A percentile compares a stretch with the other conserved stretches of the same genome.
Evolutionary conservation across 768 basidiomycete species (phyloP).

Genomic region (Serendipita sp.): DNA sequence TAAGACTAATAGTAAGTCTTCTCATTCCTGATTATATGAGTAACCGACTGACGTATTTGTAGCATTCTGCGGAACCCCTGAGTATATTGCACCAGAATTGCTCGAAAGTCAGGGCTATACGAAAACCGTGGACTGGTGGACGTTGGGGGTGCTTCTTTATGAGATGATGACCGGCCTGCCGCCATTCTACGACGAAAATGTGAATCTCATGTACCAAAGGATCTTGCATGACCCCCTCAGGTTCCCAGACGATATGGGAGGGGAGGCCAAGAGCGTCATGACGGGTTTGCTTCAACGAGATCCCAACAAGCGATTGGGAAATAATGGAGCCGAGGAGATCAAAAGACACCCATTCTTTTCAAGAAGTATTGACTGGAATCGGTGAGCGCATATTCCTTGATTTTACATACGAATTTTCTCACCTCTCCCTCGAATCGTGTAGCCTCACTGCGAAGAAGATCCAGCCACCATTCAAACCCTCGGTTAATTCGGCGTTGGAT

Average conservation of each 20-base stretch:
- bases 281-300: conserved; percentile 78
- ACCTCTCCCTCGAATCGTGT: background rate
- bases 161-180: conserved; percentile 99
- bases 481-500: conserved; percentile 87
- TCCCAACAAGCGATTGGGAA: conserved; percentile 74
- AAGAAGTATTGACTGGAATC: conserved; percentile 83
- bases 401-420: background rate
- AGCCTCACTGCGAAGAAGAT: conserved; percentile 86
- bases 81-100: conserved; percentile 96
- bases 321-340: conserved; percentile 87
- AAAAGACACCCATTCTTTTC: conserved; percentile 92
- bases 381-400: conserved; percentile 25
- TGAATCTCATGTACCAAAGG: conserved; percentile 93
- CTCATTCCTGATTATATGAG: background rate
- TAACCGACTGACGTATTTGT: conserved; percentile 13
- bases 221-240: conserved; percentile 86
- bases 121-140: conserved; percentile 99
- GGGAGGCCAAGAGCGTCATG: conserved; percentile 83
- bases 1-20: conserved; percentile 77
- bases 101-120: conserved; percentile 95
- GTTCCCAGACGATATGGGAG: conserved; percentile 77
- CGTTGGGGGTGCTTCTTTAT: conserved; percentile 85
- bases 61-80: conserved; percentile 98
- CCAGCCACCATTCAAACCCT: conserved; percentile 94
- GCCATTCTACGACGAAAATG: conserved; percentile 98